These are phyloP conservation scores for Daldinia bambusicola DNA, from an alignment of 495 filamentous ascomycete species.

Conservation along the genomic window DNA sequence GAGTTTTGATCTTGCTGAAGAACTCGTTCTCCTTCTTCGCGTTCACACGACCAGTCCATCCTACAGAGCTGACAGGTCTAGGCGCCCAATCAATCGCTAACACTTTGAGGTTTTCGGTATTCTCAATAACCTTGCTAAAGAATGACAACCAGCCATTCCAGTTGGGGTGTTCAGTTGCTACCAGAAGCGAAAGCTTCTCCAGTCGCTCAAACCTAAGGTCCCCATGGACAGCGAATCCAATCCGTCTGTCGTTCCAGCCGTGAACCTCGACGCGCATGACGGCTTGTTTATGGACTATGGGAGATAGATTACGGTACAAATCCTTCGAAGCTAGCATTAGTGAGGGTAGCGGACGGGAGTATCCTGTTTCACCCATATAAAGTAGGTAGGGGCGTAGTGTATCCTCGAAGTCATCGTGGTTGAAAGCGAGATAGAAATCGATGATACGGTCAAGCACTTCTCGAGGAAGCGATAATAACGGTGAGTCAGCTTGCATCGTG, in stretches of 20 bases:
- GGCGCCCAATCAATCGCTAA: slow-evolving; percentile 45
- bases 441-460: slow-evolving; percentile 49
- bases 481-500: slow-evolving; percentile 34
- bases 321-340: slow-evolving; percentile 43
- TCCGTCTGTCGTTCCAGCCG: slow-evolving; percentile 30
- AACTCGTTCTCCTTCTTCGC: slow-evolving; percentile 45
- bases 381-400: slow-evolving; percentile 40
- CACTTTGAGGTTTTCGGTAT: slow-evolving; percentile 18
- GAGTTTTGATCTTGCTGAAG: slow-evolving; percentile 24
- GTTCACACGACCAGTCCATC: slow-evolving; percentile 36
- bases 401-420: slow-evolving; percentile 42
- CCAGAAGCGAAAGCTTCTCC: slow-evolving; percentile 39
- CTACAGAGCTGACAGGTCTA: slow-evolving; percentile 20
- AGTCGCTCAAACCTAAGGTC: slow-evolving; percentile 42
- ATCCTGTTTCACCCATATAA: slow-evolving; percentile 32
- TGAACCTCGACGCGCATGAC: slow-evolving; percentile 33
- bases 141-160: slow-evolving; percentile 48
- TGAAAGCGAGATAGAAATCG: slow-evolving; percentile 40
- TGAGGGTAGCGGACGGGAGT: slow-evolving; percentile 33
- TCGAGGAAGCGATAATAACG: slow-evolving; percentile 40
- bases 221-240: slow-evolving; percentile 42
- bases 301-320: slow-evolving; percentile 36
- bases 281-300: slow-evolving; percentile 37
- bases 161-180: slow-evolving; percentile 43
- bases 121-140: slow-evolving; percentile 28